phyloP scores from a whole-genome alignment of 768 basidiomycete species.

The Boletus bicolor region DNA sequence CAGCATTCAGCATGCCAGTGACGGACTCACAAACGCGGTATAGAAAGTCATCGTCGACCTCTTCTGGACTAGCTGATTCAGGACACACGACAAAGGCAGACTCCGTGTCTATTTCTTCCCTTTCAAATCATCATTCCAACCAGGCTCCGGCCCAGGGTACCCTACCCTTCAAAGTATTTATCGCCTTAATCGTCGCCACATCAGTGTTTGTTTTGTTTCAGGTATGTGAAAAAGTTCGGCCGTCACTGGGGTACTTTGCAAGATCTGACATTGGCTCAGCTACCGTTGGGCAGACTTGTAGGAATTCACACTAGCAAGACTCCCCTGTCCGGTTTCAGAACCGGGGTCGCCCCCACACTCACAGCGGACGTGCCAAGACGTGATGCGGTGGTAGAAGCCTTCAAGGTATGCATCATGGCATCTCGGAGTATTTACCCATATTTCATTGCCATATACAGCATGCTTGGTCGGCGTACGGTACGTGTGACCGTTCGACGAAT shows the following conservation, averaged over 20 bases:
- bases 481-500: constrained; percentile 15
- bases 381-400: constrained; percentile 72
- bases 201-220: constrained; percentile 17
- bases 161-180: constrained; percentile 7
- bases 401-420: constrained; percentile 52
- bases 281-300: constrained; percentile 8
- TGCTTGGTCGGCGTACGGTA: constrained; percentile 85
- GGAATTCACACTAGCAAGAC: constrained; percentile 3
- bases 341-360: constrained; percentile 26
- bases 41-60: constrained; percentile 13
- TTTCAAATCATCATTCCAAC: neutral
- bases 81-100: constrained; percentile 9
- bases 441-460: constrained; percentile 46
- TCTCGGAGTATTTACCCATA: neutral
- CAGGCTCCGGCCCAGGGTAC: constrained; percentile 1
- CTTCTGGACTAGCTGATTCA: neutral
- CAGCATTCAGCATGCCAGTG: neutral
- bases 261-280: constrained; percentile 13
- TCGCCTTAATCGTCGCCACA: constrained; percentile 3
- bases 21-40: constrained; percentile 17
- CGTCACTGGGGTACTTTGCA: neutral
- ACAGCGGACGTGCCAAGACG: constrained; percentile 59
- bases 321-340: constrained; percentile 20
- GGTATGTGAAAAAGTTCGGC: constrained; percentile 9
- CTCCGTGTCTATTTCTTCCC: neutral